These are phyloP conservation scores for Yamadazyma endophytica DNA, from an alignment of 805 yeast genomes.

Conservation along the genomic window DNA sequence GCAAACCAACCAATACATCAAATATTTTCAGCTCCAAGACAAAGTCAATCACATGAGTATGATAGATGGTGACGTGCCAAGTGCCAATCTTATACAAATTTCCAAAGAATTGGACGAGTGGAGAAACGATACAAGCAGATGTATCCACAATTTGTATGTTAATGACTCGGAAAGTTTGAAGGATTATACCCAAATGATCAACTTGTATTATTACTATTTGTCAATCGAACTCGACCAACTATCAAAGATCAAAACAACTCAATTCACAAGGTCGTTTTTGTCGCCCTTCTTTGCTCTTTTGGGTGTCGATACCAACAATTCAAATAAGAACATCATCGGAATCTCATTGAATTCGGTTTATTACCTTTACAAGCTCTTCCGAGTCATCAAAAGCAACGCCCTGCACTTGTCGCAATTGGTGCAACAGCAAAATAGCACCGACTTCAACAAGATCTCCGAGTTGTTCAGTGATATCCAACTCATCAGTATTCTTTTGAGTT, in stretches of 20 bases:
- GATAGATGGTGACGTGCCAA: too few relatives aligned
- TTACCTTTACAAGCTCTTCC: constrained; percentile 34
- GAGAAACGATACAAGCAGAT: constrained; percentile 27
- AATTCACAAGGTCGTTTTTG: constrained; percentile 38
- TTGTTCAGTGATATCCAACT: too few relatives aligned
- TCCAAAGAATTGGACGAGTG: constrained; percentile 35
- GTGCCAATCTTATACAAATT: constrained; percentile 5
- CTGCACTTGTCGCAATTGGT: too few relatives aligned
- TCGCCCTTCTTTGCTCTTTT: constrained; percentile 36
- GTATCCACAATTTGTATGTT: constrained; percentile 22
- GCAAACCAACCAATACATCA: constrained; percentile 20
- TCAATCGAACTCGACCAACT: constrained; percentile 39
- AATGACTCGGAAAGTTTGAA: constrained; percentile 21
- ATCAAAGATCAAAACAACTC: constrained; percentile 33
- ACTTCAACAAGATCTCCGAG: too few relatives aligned
- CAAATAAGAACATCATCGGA: constrained; percentile 12
- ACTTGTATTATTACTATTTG: constrained; percentile 36
- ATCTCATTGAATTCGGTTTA: constrained; percentile 20
- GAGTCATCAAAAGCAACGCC: constrained; percentile 26
- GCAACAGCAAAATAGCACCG: too few relatives aligned
- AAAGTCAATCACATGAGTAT: constrained; percentile 15
- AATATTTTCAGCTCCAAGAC: constrained; percentile 17
- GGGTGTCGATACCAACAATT: constrained; percentile 12
- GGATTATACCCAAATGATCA: constrained; percentile 29
- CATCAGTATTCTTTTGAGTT: too few relatives aligned